Base-by-base conservation (phyloP, 2,329 filamentous ascomycete species). In the Dactylellina cionopaga region DNA sequence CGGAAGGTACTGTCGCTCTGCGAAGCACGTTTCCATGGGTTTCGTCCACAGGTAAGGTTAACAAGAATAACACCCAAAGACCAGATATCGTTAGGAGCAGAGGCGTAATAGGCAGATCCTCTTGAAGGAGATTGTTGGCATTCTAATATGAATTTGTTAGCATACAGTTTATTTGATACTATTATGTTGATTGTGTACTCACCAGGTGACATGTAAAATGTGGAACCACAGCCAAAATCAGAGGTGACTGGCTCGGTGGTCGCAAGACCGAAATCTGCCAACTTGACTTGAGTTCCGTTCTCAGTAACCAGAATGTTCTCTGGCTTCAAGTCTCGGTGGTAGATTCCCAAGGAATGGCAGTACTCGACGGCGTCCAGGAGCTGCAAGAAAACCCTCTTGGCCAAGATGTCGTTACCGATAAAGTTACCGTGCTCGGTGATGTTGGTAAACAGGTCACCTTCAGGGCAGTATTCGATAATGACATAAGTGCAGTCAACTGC, bases 181-280 rank as follows among this genome's bases (percentile, higher is more conserved):
- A 47, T 52, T 65, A 74, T 54, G 22, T 33, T 68, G 41, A 59
- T 46, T 24, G 27, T 75, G 13, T 29, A 83, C 87, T 81, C 90
- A 97, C 94, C 94, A 87, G 95, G 95, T 79, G 92, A 96, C 95
- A 98, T 99, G 83, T 99, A 99, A 79, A 98, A 98, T 11, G 94
- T 98, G 29, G 95, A 98, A 75, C 95, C 95, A 80, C 95, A 99
- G 78, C 95, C 95, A 81, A 96, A 97, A 81, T 99, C 95, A 77
- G 92, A 90, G 75, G 94, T 96, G 76, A 89, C 85, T 76, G 88
- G 85, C 76, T 94, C 91, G 68, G 88, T 89, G 22, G 92, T 98
- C 70, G 95, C 95, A 62, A 99, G 87, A 80, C 95, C 95, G 85
- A 99, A 99, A 82, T 99, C 95, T 76, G 94, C 95, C 76, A 99